Base-by-base conservation (phyloP, 140 eudicot species). In the Flaveria floridana region DNA sequence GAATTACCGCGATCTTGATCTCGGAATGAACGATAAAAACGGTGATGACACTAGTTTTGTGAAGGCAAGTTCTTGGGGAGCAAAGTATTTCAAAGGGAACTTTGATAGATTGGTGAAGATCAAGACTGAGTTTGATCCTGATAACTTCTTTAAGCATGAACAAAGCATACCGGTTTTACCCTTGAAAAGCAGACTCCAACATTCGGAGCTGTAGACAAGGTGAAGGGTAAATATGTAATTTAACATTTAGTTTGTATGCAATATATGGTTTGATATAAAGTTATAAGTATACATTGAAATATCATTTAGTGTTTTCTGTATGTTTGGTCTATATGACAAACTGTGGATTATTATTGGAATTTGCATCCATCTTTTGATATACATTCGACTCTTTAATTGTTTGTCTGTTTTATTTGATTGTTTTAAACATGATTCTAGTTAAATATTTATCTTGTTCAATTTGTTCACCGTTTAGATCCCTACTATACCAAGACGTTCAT, bases 61-160 rank as follows among this genome's bases (percentile, higher is more conserved):
- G 0, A 55, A 52, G 80, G 74, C 80, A 51, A 76, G 80, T 76
- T 76, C 80, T 3, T 76, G 74, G 74, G 80, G 80, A 66, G 39
- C 80, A 67, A 76, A 21, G 68, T 76, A 76, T 37, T 76, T 76
- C 66, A 76, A 76, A 53, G 80, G 67, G 1, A 76, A 76, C 56
- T 76, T 76, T n/a, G 67, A 76, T 53, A 76, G 80, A 57, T 66
- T 76, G 74, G 80, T 76, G 19, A 76, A 76, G 74, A 76, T 76
- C 53, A 76, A 76, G 68, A 76, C 80, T 37, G 58, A 67, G 66
- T 66, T 76, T 53, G 80, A 76, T 76, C 80, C 80, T 66, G 80
- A 76, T 30, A 76, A 76, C 68, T 76, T 76, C 74, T 76, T 76
- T 26, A 76, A 76, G n/a, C 80, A 76, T 76, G 80, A 76, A 76